Base-by-base conservation (phyloP, 768 basidiomycete genomes). In the Mycena latifolia region DNA sequence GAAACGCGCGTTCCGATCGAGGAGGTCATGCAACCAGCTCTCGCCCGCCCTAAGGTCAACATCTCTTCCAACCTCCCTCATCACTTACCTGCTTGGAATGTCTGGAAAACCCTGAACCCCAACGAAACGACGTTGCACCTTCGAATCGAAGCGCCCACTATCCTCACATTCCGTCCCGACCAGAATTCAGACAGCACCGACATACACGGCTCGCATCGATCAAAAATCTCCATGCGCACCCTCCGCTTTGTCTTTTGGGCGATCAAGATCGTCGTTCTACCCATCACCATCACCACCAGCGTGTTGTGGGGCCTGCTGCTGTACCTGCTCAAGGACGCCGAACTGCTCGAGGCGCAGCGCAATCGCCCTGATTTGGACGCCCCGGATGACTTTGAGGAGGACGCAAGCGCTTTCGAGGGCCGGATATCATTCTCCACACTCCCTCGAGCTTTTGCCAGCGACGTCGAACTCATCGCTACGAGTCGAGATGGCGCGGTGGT, bases 291-390 rank as follows among this genome's bases (percentile, higher is more conserved):
- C 7, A 97, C 96, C 0, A 93, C 92, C 9, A 79, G 85, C 27
- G 77, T 86, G 5, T 82, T 99, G 12, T 98, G 92, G 75, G 84
- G 86, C 10, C 78, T 99, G 14, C 81, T 97, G 10, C 82, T 94
- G 12, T 96, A 96, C 74, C 84, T 99, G 2, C 81, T 98, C 66
- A 97, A 96, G 80, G 91, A 97, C 69, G 89, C 94, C 0, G 96
- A 99, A 63, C 86, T 96, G 0, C 84, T 98, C 37, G 96, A 96
- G 72, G 92, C 93, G 3, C 94, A 96, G 72, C 84, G 91, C 43
- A 85, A 91, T 73, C 84, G 87, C 33, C 80, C 80, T 2, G 87
- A 86, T 37, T 73, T 80, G 0, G 83, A 84, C 64, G 69, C 76
- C 10, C 70, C 76, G 11, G 76, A 79, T 5, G 47, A 66, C 10